Base-by-base conservation (phyloP, 2,329 filamentous ascomycete genomes). In the Diaporthe destruens region DNA sequence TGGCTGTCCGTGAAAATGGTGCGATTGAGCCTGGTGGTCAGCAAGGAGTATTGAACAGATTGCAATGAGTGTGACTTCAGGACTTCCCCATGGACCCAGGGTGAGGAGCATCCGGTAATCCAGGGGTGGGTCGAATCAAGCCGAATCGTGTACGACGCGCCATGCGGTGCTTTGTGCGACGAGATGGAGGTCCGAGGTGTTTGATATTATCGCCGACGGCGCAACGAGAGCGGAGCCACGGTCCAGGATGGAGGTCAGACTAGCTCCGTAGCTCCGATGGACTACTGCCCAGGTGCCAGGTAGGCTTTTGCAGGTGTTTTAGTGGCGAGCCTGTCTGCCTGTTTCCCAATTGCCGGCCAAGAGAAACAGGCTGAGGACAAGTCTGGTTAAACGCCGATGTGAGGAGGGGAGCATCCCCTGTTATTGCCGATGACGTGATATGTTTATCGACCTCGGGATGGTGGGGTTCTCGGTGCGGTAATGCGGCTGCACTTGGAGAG, bases 391-490 rank as follows among this genome's bases (percentile, higher is more conserved):
- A 59, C 55, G 67, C 67, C 68, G 68, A 70, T 54, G n/a, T 12
- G 5, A 51, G n/a, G 32, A 53, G 36, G 25, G 25, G 5, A 23
- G 8, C 16, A n/a, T 7, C 42, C 54, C 12, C 55, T 23, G 36
- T 42, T 70, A 70, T 53, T 61, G 55, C 67, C 68, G 68, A 70
- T 70, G 68, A 70, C 55, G 56, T 70, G 55, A 53, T 36, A 32
- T 61, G 16, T 49, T 57, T 25, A 55, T 36, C 51, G 47, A 29
- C 29, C 29, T 29, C 29, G 29, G 29, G 29, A 25, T 66, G 61
- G 61, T 36, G 61, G 61, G 61, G 44, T 14, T 42, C 7, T 51
- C n/a, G 59, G 29, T 53, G 44, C 61, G 44, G 61, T 51, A 32
- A 66, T 66, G 29, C 29, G 44, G 32, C 44, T 36, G 42, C 61